Evolutionary conservation across 768 basidiomycete genomes (phyloP).

Genomic region (Kwoniella sp.): DNA sequence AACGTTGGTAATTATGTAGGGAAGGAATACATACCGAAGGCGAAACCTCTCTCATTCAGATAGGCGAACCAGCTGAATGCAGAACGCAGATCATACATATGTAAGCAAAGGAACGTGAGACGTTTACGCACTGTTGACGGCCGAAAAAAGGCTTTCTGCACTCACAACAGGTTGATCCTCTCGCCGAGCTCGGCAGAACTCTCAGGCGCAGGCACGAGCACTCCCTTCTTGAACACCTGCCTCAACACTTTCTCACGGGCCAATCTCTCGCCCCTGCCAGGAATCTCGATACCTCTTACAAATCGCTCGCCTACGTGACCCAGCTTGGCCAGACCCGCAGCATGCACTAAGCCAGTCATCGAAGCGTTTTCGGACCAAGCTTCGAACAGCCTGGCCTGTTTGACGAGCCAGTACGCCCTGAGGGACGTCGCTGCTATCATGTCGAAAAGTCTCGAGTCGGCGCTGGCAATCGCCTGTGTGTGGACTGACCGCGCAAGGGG

Average conservation of each 20-base stretch:
- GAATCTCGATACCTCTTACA: neutral
- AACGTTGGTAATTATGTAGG: constrained; percentile 1
- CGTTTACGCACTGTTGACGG: neutral
- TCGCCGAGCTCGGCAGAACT: constrained; percentile 27
- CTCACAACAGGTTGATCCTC: constrained; percentile 44
- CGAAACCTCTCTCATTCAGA: constrained; percentile 18
- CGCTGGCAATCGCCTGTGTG: constrained; percentile 13
- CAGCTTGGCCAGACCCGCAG: constrained; percentile 37
- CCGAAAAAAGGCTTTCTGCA: neutral
- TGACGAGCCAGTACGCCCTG: constrained; percentile 16
- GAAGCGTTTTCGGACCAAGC: constrained; percentile 30
- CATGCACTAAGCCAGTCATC: constrained; percentile 16
- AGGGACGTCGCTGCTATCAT: constrained; percentile 28
- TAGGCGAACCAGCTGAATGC: constrained; percentile 42
- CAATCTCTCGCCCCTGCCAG: neutral
- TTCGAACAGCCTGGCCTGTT: constrained; percentile 31
- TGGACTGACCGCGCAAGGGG: constrained; percentile 14
- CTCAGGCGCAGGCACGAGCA: constrained; percentile 22
- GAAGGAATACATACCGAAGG: constrained; percentile 25
- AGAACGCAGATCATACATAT: neutral
- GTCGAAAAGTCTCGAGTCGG: constrained; percentile 40
- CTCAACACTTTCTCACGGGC: constrained; percentile 21
- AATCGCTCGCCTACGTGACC: constrained; percentile 26
- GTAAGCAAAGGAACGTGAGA: neutral
- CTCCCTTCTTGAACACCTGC: constrained; percentile 23